Base-by-base conservation (phyloP, 75 land plant genomes). In the Pseudotsuga menziesii region DNA sequence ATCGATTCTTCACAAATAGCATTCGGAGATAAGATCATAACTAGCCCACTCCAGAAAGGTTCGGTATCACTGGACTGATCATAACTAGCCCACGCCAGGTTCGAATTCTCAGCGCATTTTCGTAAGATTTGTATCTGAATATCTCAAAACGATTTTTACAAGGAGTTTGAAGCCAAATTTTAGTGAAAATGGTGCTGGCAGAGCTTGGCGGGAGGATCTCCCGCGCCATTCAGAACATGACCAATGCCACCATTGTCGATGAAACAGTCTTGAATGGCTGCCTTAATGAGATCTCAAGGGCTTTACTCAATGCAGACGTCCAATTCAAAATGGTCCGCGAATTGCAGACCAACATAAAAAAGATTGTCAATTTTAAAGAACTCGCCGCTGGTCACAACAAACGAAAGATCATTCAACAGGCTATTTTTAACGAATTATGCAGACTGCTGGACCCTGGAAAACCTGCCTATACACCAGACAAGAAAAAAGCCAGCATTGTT, bases 391-490 rank as follows among this genome's bases (percentile, higher is more conserved):
- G 98, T 20, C 98, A 92, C 82, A 93, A 95, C 76, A 95, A 95
- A 88, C 84, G 98, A 44, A 81, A 62, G 52, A 95, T 95, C 83
- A 95, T 95, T 67, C 93, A 95, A 44, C 82, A 97, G 95, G 98
- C 99, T 36, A 85, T 97, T 25, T 94, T 97, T 72, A 92, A 89
- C 76, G 99, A 97, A 74, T 89, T 97, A 1, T 97, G 99, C 82
- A 88, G 85, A 80, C 92, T 94, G 90, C 78, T 97, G 78, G 99
- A 97, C n/a, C 90, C 98, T 80, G 99, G 99, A 67, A 97, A 94
- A 82, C 92, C 99, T 52, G 82, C 95, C 25, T 97, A 87, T 72
- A 75, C 88, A 35, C 99, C 93, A 11, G 90, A 55, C 3, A 73
- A 73, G 26, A 55, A 92, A 58, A 94, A 97, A 76, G 58, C 98